Base-by-base conservation (phyloP, 306 rosid genomes). In the Acacia melanoxylon region DNA sequence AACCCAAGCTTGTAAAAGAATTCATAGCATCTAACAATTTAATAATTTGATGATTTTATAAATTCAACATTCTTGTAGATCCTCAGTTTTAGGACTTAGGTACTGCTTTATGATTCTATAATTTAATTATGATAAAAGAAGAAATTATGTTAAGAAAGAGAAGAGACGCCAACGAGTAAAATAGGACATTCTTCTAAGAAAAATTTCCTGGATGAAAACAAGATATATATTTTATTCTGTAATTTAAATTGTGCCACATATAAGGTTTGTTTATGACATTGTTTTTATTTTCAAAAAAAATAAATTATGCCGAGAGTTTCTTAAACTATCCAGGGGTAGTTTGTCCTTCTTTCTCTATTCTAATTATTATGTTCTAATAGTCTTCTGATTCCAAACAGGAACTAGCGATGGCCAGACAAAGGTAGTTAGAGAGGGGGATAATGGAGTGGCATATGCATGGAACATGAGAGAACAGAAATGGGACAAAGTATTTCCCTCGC, bases 371-470 rank as follows among this genome's bases (percentile, higher is more conserved):
- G 17, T 54, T 77, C 78, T 68, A 75, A 80, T 63, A 15, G 51
- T 77, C 83, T 22, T 83, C 68, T 70, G 83, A 54, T 77, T 85
- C 79, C 82, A 77, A 82, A 79, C 97, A 95, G 99, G 99, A 88
- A 86, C 95, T 74, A 89, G 89, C 84, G 92, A 93, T 69, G 99
- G 97, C 68, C 99, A 95, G 89, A 95, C 99, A 69, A 95, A 93
- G 80, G 89, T 95, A 72, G 85, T 93, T 68, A 93, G 99, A 87
- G 99, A 95, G 88, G 99, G 98, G 76, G 99, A 95, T 87, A 93
- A 92, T 83, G 99, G 98, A 72, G 92, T 95, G 75, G 99, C 99
- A 54, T 93, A 95, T 91, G 89, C 94, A 35, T 95, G 99, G 99
- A 93, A 91, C 85, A 79, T 79, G 88, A 54, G 85, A 46, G 98